These are phyloP conservation scores for Chenopodium album DNA, from an alignment of 148 eudicot genomes.

Conservation along the genomic window DNA sequence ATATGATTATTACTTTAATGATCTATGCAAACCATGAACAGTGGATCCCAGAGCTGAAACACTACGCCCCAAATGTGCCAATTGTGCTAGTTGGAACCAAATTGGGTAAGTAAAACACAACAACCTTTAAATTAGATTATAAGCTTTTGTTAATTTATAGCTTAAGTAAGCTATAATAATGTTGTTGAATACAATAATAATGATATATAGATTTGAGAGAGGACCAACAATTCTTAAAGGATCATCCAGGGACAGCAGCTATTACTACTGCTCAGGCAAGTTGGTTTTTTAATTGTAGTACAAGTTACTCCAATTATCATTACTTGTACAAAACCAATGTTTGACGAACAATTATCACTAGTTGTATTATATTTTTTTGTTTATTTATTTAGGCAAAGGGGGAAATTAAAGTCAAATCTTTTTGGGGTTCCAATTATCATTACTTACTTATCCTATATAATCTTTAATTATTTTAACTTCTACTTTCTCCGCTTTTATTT, in stretches of 20 bases:
- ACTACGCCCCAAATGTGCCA: constrained; percentile 60
- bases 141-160: too few species aligned
- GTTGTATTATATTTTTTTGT: too few species aligned
- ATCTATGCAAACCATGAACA: constrained; percentile 8
- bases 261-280: constrained; percentile 56
- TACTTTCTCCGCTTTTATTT: too few species aligned
- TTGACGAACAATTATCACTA: too few species aligned
- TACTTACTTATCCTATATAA: too few species aligned
- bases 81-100: constrained; percentile 67
- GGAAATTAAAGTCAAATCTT: neutral
- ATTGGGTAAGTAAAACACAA: constrained; percentile 40
- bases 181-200: neutral
- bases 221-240: constrained; percentile 52
- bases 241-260: constrained; percentile 53
- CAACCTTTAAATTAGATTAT: neutral
- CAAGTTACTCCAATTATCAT: neutral
- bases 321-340: neutral
- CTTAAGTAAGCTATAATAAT: neutral
- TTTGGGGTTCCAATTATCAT: neutral
- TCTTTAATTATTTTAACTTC: too few species aligned
- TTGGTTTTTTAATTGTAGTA: neutral
- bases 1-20: neutral
- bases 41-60: constrained; percentile 73
- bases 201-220: constrained; percentile 46
- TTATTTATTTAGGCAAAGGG: too few species aligned